Conservation (phyloP, 371 early-diverging fungal genomes). For the Ecytonucleospora hepatopenaei region DNA sequence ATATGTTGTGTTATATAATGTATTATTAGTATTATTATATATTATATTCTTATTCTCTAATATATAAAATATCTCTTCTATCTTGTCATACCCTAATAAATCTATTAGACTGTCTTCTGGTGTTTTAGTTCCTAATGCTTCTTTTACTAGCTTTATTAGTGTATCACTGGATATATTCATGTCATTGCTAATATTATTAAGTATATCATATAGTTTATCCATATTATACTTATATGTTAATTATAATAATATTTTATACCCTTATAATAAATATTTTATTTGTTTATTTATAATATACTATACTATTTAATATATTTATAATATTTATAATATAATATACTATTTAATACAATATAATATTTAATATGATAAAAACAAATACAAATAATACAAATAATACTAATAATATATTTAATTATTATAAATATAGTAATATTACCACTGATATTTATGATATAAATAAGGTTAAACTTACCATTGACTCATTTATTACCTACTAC, state of each 20-base stretch:
- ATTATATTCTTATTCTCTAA: conserved; percentile 15
- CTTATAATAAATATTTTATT: background rate
- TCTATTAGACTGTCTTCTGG: conserved; percentile 46
- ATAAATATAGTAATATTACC: too few species aligned
- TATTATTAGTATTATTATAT: too few species aligned
- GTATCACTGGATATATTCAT: conserved; percentile 36
- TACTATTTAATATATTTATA: background rate
- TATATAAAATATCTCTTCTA: conserved; percentile 31
- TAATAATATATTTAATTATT: too few species aligned
- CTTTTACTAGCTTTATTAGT: conserved; percentile 25
- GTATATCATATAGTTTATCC: conserved; percentile 29
- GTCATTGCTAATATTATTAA: conserved; percentile 10
- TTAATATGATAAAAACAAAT: too few species aligned
- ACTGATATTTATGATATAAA: too few species aligned
- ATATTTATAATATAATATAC: too few species aligned
- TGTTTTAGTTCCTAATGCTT: conserved; percentile 21
- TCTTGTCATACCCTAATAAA: conserved; percentile 48
- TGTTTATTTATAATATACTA: background rate
- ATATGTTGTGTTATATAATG: too few species aligned
- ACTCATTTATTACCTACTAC: too few species aligned
- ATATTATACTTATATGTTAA: too few species aligned
- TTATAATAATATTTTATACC: conserved; percentile 4
- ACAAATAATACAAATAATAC: too few species aligned
- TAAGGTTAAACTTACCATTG: too few species aligned
- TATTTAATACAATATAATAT: too few species aligned